Conservation (phyloP, 1,284 basidiomycete genomes). For the Trichosporon sp. region DNA sequence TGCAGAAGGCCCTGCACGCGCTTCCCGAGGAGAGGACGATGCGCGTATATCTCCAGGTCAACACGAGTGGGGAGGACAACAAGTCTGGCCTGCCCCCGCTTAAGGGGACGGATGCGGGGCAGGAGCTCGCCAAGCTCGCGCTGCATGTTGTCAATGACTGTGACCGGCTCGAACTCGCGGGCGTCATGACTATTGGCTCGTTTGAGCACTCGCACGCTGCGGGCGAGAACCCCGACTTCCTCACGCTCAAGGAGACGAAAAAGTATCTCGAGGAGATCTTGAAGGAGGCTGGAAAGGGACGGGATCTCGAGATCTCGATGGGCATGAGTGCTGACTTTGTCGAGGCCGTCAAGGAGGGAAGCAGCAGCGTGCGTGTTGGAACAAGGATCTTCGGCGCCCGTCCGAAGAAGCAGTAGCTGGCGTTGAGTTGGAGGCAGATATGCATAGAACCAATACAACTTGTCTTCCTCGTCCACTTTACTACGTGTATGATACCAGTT, state of each 20-base stretch:
- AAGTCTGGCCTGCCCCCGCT: conserved; percentile 84
- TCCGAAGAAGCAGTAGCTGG: conserved; percentile 59
- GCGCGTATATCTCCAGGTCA: conserved; percentile 85
- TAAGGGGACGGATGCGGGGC: conserved; percentile 37
- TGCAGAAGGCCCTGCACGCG: conserved; percentile 74
- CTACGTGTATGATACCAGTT: too few relatives aligned
- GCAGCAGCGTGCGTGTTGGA: conserved; percentile 87
- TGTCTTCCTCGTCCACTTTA: too few relatives aligned
- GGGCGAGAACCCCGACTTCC: conserved; percentile 81
- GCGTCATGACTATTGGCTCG: conserved; percentile 96
- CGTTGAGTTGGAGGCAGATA: background rate
- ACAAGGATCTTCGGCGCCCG: conserved; percentile 85
- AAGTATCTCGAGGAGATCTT: conserved; percentile 63
- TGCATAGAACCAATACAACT: conserved; percentile 14
- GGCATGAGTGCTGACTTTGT: conserved; percentile 97
- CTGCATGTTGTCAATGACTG: conserved; percentile 72
- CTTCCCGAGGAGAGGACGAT: conserved; percentile 59
- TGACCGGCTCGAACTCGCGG: conserved; percentile 72
- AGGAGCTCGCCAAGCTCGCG: conserved; percentile 69
- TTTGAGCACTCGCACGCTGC: conserved; percentile 68
- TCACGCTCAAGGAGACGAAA: conserved; percentile 67
- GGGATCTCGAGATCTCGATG: conserved; percentile 79
- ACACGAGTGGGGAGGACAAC: conserved; percentile 86
- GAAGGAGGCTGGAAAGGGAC: conserved; percentile 55
- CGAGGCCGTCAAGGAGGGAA: conserved; percentile 78